Evolutionary conservation across 2,329 filamentous ascomycete species (phyloP), one percentile per base, ranked within the genome.

Genomic region (Truncatella angustata): DNA sequence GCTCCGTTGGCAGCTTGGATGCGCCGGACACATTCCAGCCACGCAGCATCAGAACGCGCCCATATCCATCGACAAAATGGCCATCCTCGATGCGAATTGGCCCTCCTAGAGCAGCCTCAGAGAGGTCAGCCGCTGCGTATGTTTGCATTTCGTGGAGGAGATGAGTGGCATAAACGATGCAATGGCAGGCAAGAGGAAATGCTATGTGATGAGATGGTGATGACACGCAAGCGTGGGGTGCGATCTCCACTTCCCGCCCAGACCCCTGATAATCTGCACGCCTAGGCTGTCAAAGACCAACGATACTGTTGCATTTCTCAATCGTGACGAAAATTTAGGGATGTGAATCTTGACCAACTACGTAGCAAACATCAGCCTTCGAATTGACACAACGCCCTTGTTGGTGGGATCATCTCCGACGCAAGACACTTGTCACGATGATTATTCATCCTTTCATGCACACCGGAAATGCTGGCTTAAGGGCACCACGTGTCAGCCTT

Each of bases 11-110:
- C 34, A 71, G 58, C 57, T 74, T 74, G 58, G 69, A 71, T 34
- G 67, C 67, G 32, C 70, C 71, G 3, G 71, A 70, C 35, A 74
- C 66, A 57, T 74, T 74, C 47, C 73, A 66, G 4, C 71, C 71
- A n/a, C 70, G 71, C 28, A 74, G 60, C 12, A 64, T 62, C 39
- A 74, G 56, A n/a, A 66, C 65, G 50, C 71, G 71, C n/a, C 68
- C 64, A 51, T 72, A 57, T 28, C 50, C 54, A 40, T 74, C 71
- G 46, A 67, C 51, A 46, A 74, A 73, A 28, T 55, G 54, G 24
- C 60, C 61, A 48, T 61, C 62, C 10, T 60, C 45, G 42, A 69
- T 61, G 16, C 56, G 54, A 23, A 70, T 60, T 28, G 63, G 56
- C 20, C 68, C 65, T 23, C 67, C 68, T 5, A 70, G 53, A 1